These are phyloP conservation scores for Bonnemaisonia californica DNA, from an alignment of 31 red algal genomes.

Conservation along the genomic window DNA sequence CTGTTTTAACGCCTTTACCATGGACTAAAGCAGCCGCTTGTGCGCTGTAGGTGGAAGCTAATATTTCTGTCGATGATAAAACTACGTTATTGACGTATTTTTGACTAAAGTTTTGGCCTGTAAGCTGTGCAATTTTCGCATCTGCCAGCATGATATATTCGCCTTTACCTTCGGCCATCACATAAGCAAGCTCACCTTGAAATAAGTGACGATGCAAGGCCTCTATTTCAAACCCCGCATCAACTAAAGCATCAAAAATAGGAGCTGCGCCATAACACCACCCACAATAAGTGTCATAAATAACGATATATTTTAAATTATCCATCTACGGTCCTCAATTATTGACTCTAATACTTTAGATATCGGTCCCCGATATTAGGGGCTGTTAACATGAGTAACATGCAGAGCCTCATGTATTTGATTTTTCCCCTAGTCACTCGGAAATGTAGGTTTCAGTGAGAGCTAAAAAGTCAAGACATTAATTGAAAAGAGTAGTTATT, in stretches of 20 bases:
- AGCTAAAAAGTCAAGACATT: too few species aligned
- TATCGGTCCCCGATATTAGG: too few species aligned
- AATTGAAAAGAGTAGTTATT: too few species aligned
- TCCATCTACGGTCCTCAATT: conserved; percentile 1
- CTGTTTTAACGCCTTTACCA: not conserved
- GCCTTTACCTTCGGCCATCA: not conserved
- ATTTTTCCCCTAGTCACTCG: too few species aligned
- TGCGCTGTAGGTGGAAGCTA: too few species aligned
- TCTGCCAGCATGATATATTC: not conserved
- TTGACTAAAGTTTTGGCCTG: not conserved
- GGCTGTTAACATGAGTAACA: too few species aligned
- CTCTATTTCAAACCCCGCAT: not conserved
- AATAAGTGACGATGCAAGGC: not conserved
- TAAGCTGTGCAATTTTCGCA: not conserved
- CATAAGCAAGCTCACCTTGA: not conserved
- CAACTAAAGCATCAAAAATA: not conserved
- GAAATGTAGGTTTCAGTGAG: too few species aligned
- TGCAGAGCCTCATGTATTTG: too few species aligned
- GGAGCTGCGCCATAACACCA: conserved; percentile 8
- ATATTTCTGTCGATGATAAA: too few species aligned
- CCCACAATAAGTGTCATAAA: conserved; percentile 10
- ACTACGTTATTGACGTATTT: not conserved
- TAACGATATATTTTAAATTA: not conserved
- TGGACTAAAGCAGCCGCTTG: not conserved
- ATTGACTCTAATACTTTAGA: too few species aligned